Base-by-base conservation (phyloP, 2,329 filamentous ascomycete genomes). In the Claviceps paspali region DNA sequence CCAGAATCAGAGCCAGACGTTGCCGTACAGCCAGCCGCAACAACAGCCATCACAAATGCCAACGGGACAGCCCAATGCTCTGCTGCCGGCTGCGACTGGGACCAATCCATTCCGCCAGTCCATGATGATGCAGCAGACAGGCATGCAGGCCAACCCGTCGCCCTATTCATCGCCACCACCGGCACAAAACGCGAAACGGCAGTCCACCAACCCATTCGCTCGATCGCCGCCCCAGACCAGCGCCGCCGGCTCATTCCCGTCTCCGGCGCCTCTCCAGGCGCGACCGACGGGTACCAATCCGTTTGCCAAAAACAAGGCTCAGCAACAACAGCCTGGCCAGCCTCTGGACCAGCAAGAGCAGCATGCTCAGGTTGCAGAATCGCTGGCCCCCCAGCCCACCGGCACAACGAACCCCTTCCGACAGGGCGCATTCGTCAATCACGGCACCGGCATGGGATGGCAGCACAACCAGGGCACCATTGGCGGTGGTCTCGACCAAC, bases 31-130 rank as follows among this genome's bases (percentile, higher is more conserved):
- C n/a, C 43, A 45, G 4, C 51, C 46, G 23, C 45, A 46, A 14
- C 33, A 38, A 14, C 47, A 48, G 21, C 47, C 48, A 38, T 47
- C 47, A 4, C 27, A 31, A 30, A 51, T 52, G 47, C 46, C 44
- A 31, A 48, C 54, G 8, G 58, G 57, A 10, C 49, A 67, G 62
- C 47, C 62, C 54, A 49, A 64, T 49, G 50, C 55, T 45, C 47
- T 64, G 54, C 52, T 63, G 42, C 58, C 51, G 35, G 51, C 67
- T 43, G 59, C 64, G 57, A 50, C 64, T 57, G 69, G 48, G 10
- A 76, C 86, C 6, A 98, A 98, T 53, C 91, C 91, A 0, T 98
- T 98, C 72, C 73, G 91, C 29, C 81, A 86, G 52, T 95, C 88
- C 1, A 88, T 88, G 77, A 65, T 94, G 62, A 67, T 70, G 63